Conservation (phyloP, 129 eudicot genomes). For the Lactuca saligna region DNA sequence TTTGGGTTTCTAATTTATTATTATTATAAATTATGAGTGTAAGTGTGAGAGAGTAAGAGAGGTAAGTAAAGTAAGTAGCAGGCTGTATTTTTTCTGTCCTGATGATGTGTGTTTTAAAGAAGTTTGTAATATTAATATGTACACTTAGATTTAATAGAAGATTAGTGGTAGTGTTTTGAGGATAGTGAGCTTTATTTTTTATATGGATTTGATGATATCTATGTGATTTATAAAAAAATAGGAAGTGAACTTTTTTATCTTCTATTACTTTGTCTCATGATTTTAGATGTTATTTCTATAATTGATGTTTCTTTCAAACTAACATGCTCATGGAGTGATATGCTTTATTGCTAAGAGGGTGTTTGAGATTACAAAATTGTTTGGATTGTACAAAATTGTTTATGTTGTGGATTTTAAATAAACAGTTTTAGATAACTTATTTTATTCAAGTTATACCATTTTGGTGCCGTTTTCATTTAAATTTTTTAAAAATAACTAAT, state of each 20-base stretch:
- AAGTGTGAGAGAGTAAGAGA: slow-evolving; percentile 19
- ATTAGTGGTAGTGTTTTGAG: slow-evolving; percentile 2
- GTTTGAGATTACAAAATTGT: too few relatives aligned
- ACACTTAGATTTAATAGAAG: slow-evolving; percentile 1
- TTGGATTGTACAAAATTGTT: too few relatives aligned
- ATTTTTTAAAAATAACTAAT: too few relatives aligned
- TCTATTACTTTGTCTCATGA: too few relatives aligned
- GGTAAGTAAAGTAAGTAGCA: slow-evolving; percentile 19
- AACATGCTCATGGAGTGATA: too few relatives aligned
- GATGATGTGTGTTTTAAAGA: slow-evolving; percentile 28
- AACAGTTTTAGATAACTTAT: too few relatives aligned
- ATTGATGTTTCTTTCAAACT: too few relatives aligned
- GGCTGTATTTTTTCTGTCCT: slow-evolving; percentile 41
- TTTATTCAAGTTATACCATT: too few relatives aligned
- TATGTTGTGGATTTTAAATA: too few relatives aligned
- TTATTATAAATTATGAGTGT: slow-evolving; percentile 14
- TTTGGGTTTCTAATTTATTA: slow-evolving; percentile 22
- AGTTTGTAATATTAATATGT: slow-evolving; percentile 23
- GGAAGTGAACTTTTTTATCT: slow-evolving; percentile 5
- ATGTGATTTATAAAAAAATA: slow-evolving; percentile 13
- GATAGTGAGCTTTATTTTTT: not conserved
- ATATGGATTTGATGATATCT: not conserved
- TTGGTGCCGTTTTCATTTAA: too few relatives aligned
- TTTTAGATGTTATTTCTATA: too few relatives aligned
- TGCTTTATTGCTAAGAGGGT: too few relatives aligned